phyloP scores from a whole-genome alignment of 2,329 filamentous ascomycete genomes.

The Tothia fuscella region DNA sequence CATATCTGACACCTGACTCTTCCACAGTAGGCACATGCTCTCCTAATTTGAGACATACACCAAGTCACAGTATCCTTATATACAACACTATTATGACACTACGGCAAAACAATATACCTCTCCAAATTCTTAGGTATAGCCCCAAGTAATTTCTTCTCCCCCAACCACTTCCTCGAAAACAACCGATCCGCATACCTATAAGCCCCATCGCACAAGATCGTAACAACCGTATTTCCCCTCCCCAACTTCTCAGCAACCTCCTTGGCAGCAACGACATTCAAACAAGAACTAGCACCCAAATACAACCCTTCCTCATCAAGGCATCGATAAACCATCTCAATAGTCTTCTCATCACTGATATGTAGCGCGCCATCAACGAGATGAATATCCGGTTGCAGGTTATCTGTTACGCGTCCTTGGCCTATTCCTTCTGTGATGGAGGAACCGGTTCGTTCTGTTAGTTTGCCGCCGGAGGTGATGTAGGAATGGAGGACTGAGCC shows the following conservation, averaged over 20 bases:
- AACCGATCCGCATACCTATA: slow-evolving; percentile 91
- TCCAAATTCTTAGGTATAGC: slow-evolving; percentile 75
- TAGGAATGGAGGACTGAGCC: slow-evolving; percentile 90
- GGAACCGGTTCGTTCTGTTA: slow-evolving; percentile 68
- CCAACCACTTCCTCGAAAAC: slow-evolving; percentile 85
- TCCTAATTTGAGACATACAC: too few species aligned
- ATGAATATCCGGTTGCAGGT: slow-evolving; percentile 72
- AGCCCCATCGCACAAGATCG: slow-evolving; percentile 89
- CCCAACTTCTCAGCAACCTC: slow-evolving; percentile 87
- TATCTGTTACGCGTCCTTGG: slow-evolving; percentile 92
- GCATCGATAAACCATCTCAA: slow-evolving; percentile 95
- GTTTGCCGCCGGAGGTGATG: slow-evolving; percentile 69
- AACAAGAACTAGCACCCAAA: slow-evolving; percentile 79
- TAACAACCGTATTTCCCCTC: slow-evolving; percentile 81
- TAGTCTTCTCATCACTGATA: slow-evolving; percentile 85
- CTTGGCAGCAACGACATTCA: slow-evolving; percentile 93
- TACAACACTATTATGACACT: too few species aligned
- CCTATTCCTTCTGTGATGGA: slow-evolving; percentile 98
- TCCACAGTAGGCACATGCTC: too few species aligned
- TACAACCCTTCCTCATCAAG: slow-evolving; percentile 94
- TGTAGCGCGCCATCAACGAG: slow-evolving; percentile 74
- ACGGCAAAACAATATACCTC: slow-evolving; percentile 91
- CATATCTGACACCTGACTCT: too few species aligned
- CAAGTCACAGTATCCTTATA: too few species aligned
- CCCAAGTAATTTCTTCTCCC: slow-evolving; percentile 68